Conservation (phyloP, 352 stramenopile genomes). For the Globisporangium emineosum region DNA sequence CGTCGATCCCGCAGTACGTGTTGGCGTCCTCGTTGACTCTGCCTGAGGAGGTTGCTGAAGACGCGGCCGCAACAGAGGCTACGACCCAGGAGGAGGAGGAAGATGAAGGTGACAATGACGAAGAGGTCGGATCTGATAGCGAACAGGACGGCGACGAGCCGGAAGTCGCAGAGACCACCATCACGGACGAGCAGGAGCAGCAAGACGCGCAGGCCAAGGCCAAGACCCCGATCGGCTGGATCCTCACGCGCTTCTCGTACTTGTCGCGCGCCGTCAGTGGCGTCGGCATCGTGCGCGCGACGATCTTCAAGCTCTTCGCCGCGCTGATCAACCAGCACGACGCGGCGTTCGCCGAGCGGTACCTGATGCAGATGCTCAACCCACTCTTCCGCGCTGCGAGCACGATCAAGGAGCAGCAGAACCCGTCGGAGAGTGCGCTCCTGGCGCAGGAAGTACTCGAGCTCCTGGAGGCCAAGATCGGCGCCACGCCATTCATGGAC, state of each 20-base stretch:
- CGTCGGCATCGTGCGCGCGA: slow-evolving; percentile 54
- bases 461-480: slow-evolving; percentile 78
- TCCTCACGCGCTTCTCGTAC: slow-evolving; percentile 84
- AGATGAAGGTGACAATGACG: slow-evolving; percentile 13
- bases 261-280: slow-evolving; percentile 52
- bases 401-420: slow-evolving; percentile 48
- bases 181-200: slow-evolving; percentile 34
- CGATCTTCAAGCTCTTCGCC: slow-evolving; percentile 87
- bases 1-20: slow-evolving; percentile 58
- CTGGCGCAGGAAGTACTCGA: slow-evolving; percentile 86
- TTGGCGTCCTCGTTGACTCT: too few relatives aligned
- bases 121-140: slow-evolving; percentile 7
- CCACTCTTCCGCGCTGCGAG: slow-evolving; percentile 72
- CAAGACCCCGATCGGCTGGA: slow-evolving; percentile 72
- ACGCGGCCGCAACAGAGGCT: slow-evolving; percentile 12
- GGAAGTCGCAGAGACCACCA: slow-evolving; percentile 25
- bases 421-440: slow-evolving; percentile 44
- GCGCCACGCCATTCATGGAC: slow-evolving; percentile 65
- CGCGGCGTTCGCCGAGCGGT: slow-evolving; percentile 41
- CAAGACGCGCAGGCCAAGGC: slow-evolving; percentile 45
- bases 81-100: slow-evolving; percentile 8
- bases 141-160: slow-evolving; percentile 14
- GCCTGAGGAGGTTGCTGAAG: slow-evolving; percentile 15
- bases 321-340: slow-evolving; percentile 62
- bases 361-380: slow-evolving; percentile 82